A percentile compares a stretch with the other conserved stretches of the same genome.
Conservation (phyloP, 2,329 filamentous ascomycete genomes). For the Aureobasidium mangrovei region DNA sequence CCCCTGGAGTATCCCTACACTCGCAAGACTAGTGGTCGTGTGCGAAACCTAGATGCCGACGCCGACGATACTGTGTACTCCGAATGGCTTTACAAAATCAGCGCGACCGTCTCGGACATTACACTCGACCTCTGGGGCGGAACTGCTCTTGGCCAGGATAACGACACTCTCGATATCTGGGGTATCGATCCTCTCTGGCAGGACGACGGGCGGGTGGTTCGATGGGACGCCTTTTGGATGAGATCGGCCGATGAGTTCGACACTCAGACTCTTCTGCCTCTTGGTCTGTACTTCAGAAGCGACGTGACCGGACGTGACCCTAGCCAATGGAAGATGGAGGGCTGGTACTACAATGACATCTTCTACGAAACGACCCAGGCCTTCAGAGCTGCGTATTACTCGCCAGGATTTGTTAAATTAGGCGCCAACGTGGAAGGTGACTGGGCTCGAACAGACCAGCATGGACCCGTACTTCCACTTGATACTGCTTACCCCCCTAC, state of each 20-base stretch:
- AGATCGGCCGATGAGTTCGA: conserved; percentile 33
- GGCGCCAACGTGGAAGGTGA: conserved; percentile 40
- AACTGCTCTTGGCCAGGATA: conserved; percentile 31
- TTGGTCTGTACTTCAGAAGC: conserved; percentile 33
- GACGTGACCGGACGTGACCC: conserved; percentile 46
- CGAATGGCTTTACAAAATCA: conserved; percentile 32
- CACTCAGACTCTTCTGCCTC: conserved; percentile 36
- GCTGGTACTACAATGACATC: conserved; percentile 48
- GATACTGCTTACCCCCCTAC: conserved; percentile 48
- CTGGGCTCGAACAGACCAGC: conserved; percentile 38
- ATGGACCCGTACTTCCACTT: conserved; percentile 32
- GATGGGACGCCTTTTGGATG: conserved; percentile 42
- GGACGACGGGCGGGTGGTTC: conserved; percentile 35
- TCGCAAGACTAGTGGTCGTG: conserved; percentile 30
- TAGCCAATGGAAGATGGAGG: conserved; percentile 41
- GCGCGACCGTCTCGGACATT: conserved; percentile 28
- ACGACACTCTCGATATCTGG: conserved; percentile 34
- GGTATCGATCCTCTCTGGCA: conserved; percentile 38
- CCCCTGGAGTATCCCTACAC: conserved; percentile 37
- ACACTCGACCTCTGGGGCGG: conserved; percentile 38
- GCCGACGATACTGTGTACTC: conserved; percentile 22
- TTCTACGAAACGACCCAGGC: conserved; percentile 42
- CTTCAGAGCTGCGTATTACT: conserved; percentile 38
- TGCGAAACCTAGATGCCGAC: conserved; percentile 35
- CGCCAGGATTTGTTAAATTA: conserved; percentile 39